Evolutionary conservation across 1,284 basidiomycete species (phyloP), one percentile per base, ranked within the genome.

Genomic region (Trametes polyzona): DNA sequence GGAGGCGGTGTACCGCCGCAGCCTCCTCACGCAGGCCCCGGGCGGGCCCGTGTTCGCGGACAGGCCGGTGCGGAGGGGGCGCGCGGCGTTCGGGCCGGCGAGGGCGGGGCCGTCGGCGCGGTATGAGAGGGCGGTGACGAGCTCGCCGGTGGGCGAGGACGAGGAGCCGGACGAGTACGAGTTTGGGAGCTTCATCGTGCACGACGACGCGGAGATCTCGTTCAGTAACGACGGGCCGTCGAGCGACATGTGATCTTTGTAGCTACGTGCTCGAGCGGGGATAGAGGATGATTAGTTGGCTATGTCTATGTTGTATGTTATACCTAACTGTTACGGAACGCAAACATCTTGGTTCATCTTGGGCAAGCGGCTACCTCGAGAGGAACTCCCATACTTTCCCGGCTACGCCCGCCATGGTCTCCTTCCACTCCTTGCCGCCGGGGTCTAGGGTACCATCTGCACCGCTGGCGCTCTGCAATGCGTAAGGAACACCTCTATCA

Each of bases 131-230:
- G 66, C 58, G 67, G 68, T 80, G 37, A 83, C 84, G 10, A 88
- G 86, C 63, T 90, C 90, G 5, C 89, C 90, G 8, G 73, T 26
- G 24, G 69, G 72, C 44, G 74, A 54, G 29, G 62, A 78, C 36
- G 78, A 80, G 19, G 72, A 64, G 16, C 77, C 78, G 52, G 86
- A 92, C 60, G 80, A 84, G 47, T 93, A 93, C 67, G 78, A 75
- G 40, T 69, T 86, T 46, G 91, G 83, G 12, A 93, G 87, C 67
- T 93, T 93, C 63, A 81, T 93, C 17, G 89, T 93, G 12, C 81
- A 79, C 43, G 90, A 93, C 66, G 87, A 91, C 40, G 86, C 74
- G 19, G 77, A 81, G 36, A 75, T 81, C 32, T 73, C 72, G 29
- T 76, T 69, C 58, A 67, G n/a, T n/a, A n/a, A 44, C 36, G 53